Percentiles rank a stretch among this genome's conserved stretches.
phyloP scores from a whole-genome alignment of 2,329 filamentous ascomycete genomes.

The Fusarium penzigii region DNA sequence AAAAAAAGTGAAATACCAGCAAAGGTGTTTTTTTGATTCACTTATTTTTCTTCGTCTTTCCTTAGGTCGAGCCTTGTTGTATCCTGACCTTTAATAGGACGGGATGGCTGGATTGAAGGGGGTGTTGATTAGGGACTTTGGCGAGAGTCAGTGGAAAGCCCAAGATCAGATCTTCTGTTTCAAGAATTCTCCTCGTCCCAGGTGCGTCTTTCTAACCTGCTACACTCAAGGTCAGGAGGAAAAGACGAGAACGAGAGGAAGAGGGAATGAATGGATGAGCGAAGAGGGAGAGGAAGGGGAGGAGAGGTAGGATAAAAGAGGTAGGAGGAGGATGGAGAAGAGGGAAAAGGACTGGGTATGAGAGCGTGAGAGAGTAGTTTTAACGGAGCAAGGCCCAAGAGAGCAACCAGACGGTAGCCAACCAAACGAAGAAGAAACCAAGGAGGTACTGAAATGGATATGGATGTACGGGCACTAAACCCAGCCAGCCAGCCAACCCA shows the following conservation, averaged over 20 bases:
- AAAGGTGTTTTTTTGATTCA: conserved; percentile 38
- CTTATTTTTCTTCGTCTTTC: conserved; percentile 29
- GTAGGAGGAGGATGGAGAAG: conserved; percentile 56
- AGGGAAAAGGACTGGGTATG: conserved; percentile 59
- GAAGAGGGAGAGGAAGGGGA: conserved; percentile 41
- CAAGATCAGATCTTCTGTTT: conserved; percentile 17
- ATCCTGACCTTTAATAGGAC: conserved; percentile 32
- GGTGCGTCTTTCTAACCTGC: conserved; percentile 36
- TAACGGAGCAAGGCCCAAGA: conserved; percentile 31
- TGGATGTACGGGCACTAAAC: neutral
- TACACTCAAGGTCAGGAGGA: conserved; percentile 44
- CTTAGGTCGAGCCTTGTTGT: conserved; percentile 11
- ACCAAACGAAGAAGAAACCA: neutral
- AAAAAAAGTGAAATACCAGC: conserved; percentile 41
- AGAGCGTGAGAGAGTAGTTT: conserved; percentile 39
- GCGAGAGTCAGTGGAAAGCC: conserved; percentile 25
- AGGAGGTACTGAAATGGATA: conserved; percentile 8
- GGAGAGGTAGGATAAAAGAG: conserved; percentile 46
- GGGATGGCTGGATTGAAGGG: conserved; percentile 21
- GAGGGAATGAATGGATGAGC: conserved; percentile 57
- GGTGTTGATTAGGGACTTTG: conserved; percentile 6
- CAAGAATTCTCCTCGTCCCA: conserved; percentile 38
- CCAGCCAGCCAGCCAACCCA: neutral
- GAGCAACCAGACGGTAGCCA: conserved; percentile 3
- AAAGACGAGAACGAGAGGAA: conserved; percentile 46